Percentiles rank a stretch among this genome's conserved stretches.
These are phyloP conservation scores for Dactylellina leptospora DNA, from an alignment of 2,329 filamentous ascomycete genomes.

Conservation along the genomic window DNA sequence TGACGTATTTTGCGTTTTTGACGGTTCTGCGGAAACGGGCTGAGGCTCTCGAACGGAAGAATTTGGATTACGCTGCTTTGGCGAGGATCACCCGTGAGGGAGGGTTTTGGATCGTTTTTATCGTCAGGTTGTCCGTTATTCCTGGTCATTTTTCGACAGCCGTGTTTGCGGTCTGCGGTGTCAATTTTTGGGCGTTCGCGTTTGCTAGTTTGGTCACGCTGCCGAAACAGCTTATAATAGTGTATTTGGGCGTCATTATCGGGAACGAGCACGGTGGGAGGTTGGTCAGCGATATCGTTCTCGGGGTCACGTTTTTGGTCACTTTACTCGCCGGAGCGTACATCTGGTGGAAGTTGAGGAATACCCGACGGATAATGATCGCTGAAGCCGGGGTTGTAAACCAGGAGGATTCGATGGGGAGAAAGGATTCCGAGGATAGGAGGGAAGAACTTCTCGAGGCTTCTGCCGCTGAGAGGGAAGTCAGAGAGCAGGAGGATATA, in stretches of 20 bases:
- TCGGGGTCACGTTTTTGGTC: constrained; percentile 59
- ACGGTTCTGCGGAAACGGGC: constrained; percentile 60
- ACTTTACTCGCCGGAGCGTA: constrained; percentile 60
- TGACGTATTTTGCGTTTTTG: constrained; percentile 62
- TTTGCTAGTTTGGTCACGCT: constrained; percentile 62
- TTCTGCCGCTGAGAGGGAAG: constrained; percentile 7
- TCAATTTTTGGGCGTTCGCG: constrained; percentile 62
- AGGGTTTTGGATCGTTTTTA: constrained; percentile 62
- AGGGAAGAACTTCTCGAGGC: not conserved
- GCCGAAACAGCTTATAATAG: constrained; percentile 62
- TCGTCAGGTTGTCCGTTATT: constrained; percentile 62
- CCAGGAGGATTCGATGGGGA: not conserved
- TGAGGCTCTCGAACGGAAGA: constrained; percentile 61
- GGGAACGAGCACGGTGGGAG: constrained; percentile 56
- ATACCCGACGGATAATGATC: constrained; percentile 59
- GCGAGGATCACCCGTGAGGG: constrained; percentile 62
- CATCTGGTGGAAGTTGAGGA: constrained; percentile 60
- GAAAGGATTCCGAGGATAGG: not conserved
- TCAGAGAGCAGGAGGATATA: constrained; percentile 4
- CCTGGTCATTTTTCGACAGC: constrained; percentile 62
- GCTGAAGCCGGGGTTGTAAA: not conserved
- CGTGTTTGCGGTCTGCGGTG: constrained; percentile 62
- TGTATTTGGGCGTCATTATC: constrained; percentile 61
- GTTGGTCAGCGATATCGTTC: constrained; percentile 57
- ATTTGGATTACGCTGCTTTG: constrained; percentile 61